Evolutionary conservation across 2,329 filamentous ascomycete genomes (phyloP), one percentile per base, ranked within the genome.

Genomic region (Fusarium longipes): DNA sequence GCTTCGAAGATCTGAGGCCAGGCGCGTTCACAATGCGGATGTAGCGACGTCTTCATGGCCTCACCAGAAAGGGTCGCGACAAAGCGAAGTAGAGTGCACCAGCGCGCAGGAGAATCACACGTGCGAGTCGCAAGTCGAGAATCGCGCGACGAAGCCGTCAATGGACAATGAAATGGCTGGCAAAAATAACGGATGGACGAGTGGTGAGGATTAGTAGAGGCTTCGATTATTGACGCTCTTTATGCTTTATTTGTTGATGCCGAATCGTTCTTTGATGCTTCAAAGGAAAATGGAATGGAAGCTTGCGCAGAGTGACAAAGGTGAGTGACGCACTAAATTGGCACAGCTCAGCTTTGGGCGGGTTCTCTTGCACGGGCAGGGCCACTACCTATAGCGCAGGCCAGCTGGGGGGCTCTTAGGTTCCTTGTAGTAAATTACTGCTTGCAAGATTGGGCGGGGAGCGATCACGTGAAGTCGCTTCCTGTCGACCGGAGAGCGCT

Each of bases 1-100:
- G n/a, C 32, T 32, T 20, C 47, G 22, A 25, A 42, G 22, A 24
- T 47, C n/a, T 38, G 27, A 49, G 45, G 45, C 45, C 45, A 49
- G 32, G 30, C 43, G 57, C 53, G 57, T 56, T 49, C 42, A 56
- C 36, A 36, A 52, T 50, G 39, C 15, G n/a, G 47, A 57, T 38
- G 47, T 32, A 14, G 27, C 52, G 42, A 50, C 44, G 42, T 54
- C 64, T 35, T 40, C 77, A 79, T 79, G 76, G 76, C 77, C 76
- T 74, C 67, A 48, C 68, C 55, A 55, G 51, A 52, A 47, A 35
- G 57, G 33, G 49, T 53, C 57, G 54, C 42, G 56, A 53, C 27
- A 55, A 62, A 63, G 63, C 55, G 64, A 69, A 62, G 40, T 36
- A 59, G 29, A 59, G 40, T 39, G 40, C 55, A 54, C 44, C 56